Evolutionary conservation across 2,329 filamentous ascomycete genomes (phyloP).

Genomic region (Aotearoamyces nothofagi): DNA sequence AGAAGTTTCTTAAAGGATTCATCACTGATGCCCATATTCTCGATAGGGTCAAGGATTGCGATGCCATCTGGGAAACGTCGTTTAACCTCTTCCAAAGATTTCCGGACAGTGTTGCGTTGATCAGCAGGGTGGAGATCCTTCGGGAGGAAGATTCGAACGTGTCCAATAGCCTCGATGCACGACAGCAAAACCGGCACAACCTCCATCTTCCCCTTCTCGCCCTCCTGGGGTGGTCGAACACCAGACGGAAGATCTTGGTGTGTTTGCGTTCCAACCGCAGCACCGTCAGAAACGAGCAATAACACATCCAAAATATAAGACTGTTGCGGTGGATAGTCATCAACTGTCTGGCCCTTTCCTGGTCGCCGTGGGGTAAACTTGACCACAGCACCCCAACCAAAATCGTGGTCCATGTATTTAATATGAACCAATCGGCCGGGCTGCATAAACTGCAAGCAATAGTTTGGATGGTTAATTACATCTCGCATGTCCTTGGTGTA

Average conservation of each 20-base stretch:
- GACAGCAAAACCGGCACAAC: conserved; percentile 76
- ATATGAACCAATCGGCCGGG: conserved; percentile 78
- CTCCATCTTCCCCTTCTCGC: conserved; percentile 57
- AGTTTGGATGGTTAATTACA: conserved; percentile 82
- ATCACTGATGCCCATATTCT: conserved; percentile 90
- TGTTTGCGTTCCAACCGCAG: conserved; percentile 35
- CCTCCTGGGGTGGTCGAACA: conserved; percentile 41
- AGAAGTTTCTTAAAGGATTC: conserved; percentile 88
- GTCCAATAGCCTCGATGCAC: conserved; percentile 71
- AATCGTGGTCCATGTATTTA: conserved; percentile 66
- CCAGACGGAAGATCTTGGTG: conserved; percentile 50
- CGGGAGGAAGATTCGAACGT: conserved; percentile 71
- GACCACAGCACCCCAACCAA: conserved; percentile 86
- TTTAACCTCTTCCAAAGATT: conserved; percentile 61
- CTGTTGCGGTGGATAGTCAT: conserved; percentile 60
- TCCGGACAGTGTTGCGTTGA: conserved; percentile 54
- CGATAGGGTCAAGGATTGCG: conserved; percentile 77
- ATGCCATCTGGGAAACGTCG: conserved; percentile 86
- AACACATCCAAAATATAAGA: conserved; percentile 73
- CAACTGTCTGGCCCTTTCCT: conserved; percentile 47
- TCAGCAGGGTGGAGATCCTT: conserved; percentile 54
- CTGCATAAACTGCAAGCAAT: conserved; percentile 74
- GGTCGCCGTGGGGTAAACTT: conserved; percentile 53
- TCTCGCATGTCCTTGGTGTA: conserved; percentile 82
- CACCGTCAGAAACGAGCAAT: conserved; percentile 41